Conservation (phyloP, 768 basidiomycete genomes). For the Phylloporus sp. region DNA sequence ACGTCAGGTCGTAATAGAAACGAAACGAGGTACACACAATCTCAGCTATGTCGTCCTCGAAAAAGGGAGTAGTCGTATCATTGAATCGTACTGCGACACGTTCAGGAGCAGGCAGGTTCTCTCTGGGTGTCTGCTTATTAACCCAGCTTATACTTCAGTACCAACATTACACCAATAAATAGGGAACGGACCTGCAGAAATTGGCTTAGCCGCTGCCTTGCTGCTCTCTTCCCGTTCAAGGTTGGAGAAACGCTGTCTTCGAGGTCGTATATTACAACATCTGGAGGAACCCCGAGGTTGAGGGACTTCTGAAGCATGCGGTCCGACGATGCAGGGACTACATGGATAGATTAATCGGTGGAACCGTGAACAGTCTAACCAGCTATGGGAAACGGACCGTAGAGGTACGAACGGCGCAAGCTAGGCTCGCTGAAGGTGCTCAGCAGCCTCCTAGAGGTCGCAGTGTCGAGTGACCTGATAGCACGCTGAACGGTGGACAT, state of each 20-base stretch:
- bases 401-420: conserved; percentile 59
- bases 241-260: conserved; percentile 80
- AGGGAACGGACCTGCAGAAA: conserved; percentile 52
- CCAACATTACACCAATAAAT: neutral
- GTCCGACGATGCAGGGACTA: conserved; percentile 77
- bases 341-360: neutral
- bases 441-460: conserved; percentile 4
- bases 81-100: conserved; percentile 73
- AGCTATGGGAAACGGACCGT: conserved; percentile 33
- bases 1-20: neutral
- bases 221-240: conserved; percentile 51
- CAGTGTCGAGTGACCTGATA: neutral
- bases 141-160: conserved; percentile 17
- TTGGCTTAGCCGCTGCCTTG: conserved; percentile 48
- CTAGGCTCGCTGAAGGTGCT: conserved; percentile 18
- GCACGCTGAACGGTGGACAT: neutral
- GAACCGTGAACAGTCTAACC: neutral
- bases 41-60: conserved; percentile 57
- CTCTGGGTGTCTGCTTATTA: conserved; percentile 22
- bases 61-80: conserved; percentile 60
- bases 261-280: conserved; percentile 82
- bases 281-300: conserved; percentile 44
- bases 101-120: conserved; percentile 39
- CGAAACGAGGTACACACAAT: conserved; percentile 40
- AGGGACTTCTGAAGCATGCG: conserved; percentile 82